A percentile compares a stretch with the other conserved stretches of the same genome.
Conservation (phyloP, 371 early-diverging fungal species). For the Zopfochytrium polystomum region DNA sequence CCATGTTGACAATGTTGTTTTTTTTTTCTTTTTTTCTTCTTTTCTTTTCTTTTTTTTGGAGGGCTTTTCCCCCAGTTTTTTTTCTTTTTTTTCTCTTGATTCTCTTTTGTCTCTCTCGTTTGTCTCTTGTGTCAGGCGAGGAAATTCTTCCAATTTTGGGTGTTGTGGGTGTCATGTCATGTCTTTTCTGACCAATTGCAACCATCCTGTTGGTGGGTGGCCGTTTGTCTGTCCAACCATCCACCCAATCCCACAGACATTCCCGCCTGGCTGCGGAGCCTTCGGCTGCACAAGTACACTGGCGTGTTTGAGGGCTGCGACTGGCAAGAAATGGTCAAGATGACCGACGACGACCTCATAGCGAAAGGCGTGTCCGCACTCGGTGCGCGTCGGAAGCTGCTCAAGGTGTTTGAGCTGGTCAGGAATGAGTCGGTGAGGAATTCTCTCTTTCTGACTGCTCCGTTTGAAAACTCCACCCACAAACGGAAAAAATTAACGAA, state of each 20-base stretch:
- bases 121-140: conserved; percentile 3
- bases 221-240: background rate
- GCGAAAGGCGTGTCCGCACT: conserved; percentile 86
- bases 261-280: conserved; percentile 85
- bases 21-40: background rate
- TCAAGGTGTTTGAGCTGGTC: conserved; percentile 93
- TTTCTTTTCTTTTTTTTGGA: too few relatives aligned
- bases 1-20: background rate
- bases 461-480: too few relatives aligned
- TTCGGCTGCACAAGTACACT: conserved; percentile 94
- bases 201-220: background rate
- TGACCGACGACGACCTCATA: conserved; percentile 79
- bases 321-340: conserved; percentile 80
- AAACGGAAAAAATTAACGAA: too few relatives aligned
- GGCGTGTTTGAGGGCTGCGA: conserved; percentile 77
- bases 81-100: background rate
- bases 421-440: conserved; percentile 57
- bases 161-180: too few relatives aligned
- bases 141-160: background rate
- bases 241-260: conserved; percentile 58
- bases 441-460: too few relatives aligned
- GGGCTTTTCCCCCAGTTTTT: background rate
- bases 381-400: conserved; percentile 90
- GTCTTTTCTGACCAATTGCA: too few relatives aligned
- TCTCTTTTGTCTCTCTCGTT: background rate